Evolutionary conservation across 2,329 filamentous ascomycete species (phyloP).

Genomic region (Diaporthe citrichinensis): DNA sequence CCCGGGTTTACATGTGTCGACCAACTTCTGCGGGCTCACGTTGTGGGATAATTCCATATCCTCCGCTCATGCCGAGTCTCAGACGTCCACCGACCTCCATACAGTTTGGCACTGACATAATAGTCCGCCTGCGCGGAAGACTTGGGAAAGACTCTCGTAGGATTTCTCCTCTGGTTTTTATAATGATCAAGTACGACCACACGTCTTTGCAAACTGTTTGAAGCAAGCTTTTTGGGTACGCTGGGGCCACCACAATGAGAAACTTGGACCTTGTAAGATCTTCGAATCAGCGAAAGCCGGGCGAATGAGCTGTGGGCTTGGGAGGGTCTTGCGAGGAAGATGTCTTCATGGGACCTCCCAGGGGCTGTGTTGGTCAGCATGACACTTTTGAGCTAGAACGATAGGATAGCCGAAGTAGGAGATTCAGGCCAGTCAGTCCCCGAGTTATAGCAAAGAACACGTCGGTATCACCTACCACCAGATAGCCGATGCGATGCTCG

Average conservation of each 20-base stretch:
- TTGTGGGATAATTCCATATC: not conserved
- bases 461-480: too few species aligned
- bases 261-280: not conserved
- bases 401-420: too few species aligned
- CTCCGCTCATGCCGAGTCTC: not conserved
- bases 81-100: too few species aligned
- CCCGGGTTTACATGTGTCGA: not conserved
- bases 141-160: too few species aligned
- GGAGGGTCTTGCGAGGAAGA: not conserved
- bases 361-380: not conserved
- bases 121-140: too few species aligned
- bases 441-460: not conserved
- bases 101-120: too few species aligned
- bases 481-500: not conserved
- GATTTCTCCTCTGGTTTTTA: too few species aligned
- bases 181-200: too few species aligned
- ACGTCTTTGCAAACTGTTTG: too few species aligned
- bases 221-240: not conserved
- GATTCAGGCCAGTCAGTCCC: not conserved
- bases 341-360: not conserved
- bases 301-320: not conserved
- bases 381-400: not conserved
- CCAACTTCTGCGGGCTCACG: not conserved
- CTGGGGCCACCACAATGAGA: not conserved
- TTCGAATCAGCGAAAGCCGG: not conserved